phyloP scores from a whole-genome alignment of 2,329 filamentous ascomycete species.

The Nigrospora osmanthi region DNA sequence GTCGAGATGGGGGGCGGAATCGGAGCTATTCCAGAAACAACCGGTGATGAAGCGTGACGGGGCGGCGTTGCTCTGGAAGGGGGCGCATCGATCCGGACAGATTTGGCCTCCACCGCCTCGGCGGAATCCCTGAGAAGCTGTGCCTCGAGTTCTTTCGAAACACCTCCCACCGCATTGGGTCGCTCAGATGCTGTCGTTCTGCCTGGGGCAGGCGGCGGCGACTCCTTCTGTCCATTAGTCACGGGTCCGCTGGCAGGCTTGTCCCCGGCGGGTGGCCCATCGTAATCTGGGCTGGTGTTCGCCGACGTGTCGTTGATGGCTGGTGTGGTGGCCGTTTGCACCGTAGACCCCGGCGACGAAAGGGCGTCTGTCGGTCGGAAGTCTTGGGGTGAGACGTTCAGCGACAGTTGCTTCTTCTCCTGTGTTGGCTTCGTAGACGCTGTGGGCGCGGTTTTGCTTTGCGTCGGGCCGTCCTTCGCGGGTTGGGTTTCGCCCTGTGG shows the following conservation, averaged over 20 bases:
- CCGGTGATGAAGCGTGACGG: no score
- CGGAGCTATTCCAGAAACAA: no score
- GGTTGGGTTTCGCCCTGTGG: no score
- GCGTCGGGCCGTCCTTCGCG: no score
- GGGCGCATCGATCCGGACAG: no score
- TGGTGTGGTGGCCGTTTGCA: slow-evolving; percentile 67
- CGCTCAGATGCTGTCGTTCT: slow-evolving; percentile 1
- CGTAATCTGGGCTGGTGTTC: slow-evolving; percentile 67
- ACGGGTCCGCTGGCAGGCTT: slow-evolving; percentile 25
- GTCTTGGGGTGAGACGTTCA: slow-evolving; percentile 17
- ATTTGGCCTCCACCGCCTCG: background rate
- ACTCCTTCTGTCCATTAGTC: slow-evolving; percentile 24
- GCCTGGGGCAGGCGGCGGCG: slow-evolving; percentile 2
- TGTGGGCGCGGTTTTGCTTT: no score
- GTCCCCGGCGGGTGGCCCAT: slow-evolving; percentile 49
- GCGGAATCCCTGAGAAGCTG: slow-evolving; percentile 5
- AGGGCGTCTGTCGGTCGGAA: slow-evolving; percentile 32
- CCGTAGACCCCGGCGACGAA: slow-evolving; percentile 58
- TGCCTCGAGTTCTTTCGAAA: slow-evolving; percentile 5
- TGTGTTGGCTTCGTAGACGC: no score
- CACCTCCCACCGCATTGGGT: slow-evolving; percentile 3
- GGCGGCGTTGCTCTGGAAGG: background rate
- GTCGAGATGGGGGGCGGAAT: no score
- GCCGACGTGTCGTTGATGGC: slow-evolving; percentile 60
- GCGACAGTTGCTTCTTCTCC: background rate